Percentiles rank a stretch among this genome's conserved stretches.
phyloP scores from a whole-genome alignment of 768 basidiomycete species.

The Lyophyllum shimeji region DNA sequence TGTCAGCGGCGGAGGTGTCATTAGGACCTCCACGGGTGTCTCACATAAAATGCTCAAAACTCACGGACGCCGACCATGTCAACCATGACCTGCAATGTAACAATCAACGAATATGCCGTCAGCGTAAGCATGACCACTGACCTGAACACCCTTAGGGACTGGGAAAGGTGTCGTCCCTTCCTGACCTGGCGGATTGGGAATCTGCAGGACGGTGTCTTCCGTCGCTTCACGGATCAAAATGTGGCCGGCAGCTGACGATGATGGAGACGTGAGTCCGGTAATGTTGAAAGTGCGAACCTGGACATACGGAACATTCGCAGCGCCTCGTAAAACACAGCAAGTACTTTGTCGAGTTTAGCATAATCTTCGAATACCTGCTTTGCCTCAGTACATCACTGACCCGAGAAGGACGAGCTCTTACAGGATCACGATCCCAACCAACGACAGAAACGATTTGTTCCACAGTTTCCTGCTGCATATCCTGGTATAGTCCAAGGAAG shows the following conservation, averaged over 20 bases:
- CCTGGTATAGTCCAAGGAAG: constrained; percentile 39
- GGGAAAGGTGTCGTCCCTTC: constrained; percentile 35
- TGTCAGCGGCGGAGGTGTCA: constrained; percentile 11
- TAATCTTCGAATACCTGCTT: constrained; percentile 40
- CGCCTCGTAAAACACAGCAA: constrained; percentile 43
- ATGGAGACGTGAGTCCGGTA: neutral
- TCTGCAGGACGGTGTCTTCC: constrained; percentile 39
- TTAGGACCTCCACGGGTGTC: neutral
- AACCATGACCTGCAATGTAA: constrained; percentile 32
- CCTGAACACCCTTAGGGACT: constrained; percentile 34
- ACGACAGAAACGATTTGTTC: constrained; percentile 37
- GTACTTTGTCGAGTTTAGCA: constrained; percentile 38
- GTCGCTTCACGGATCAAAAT: constrained; percentile 39
- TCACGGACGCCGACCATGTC: constrained; percentile 51
- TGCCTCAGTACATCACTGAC: neutral
- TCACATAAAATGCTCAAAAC: constrained; percentile 15
- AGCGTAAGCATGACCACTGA: neutral
- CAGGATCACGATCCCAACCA: constrained; percentile 33
- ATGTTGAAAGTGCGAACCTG: neutral
- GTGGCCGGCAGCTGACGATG: constrained; percentile 34
- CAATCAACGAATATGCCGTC: neutral
- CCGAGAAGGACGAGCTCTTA: constrained; percentile 10
- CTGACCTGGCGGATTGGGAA: constrained; percentile 38
- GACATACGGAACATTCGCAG: constrained; percentile 46
- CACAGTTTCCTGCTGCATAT: constrained; percentile 42